Evolutionary conservation across 129 eudicot genomes (phyloP), one percentile per base, ranked within the genome.

Genomic region (Tanacetum coccineum): DNA sequence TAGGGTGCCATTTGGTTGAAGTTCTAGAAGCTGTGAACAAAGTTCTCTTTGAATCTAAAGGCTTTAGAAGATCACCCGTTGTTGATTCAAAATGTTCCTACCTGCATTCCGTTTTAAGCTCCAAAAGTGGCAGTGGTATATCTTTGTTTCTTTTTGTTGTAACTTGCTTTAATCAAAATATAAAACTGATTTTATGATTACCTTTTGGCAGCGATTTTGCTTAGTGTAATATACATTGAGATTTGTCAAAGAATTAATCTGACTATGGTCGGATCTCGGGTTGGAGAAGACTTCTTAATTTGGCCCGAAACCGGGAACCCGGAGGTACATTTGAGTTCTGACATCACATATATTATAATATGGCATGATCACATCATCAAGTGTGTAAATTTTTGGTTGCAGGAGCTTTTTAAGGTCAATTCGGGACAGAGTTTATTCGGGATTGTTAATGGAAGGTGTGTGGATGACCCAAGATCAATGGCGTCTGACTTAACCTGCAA

Each of bases 331-430:
- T 61, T 59, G 58, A 72, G 45, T 64, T 63, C 56, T 13, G 48
- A 53, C 19, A 22, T 67, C 59, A 25, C 18, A 59, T 47, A 44
- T 60, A 21, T 62, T 13, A 13, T 22, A 60, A 49, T 56, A 39
- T 22, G 72, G 18, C 62, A 13, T 54, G 13, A 13, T 22, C 26
- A 36, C 68, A 57, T 59, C 11, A 6, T 64, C 18, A 28, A 55
- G 58, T 55, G 45, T 55, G 28, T 13, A 62, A 17, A 59, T 62
- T 51, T 45, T n/a, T 39, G 67, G 64, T 68, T 4, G 19, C 67
- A 91, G 98, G 96, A 91, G 81, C 89, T 91, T 53, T 91, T 88
- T 74, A 91, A 85, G 85, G 87, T 75, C 25, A 87, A 87, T 79
- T 87, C 96, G 0, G 96, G 98, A 40, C 84, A 68, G 28, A 87